phyloP scores from a whole-genome alignment of 306 rosid genomes.

The Pterocarpus santalinus region DNA sequence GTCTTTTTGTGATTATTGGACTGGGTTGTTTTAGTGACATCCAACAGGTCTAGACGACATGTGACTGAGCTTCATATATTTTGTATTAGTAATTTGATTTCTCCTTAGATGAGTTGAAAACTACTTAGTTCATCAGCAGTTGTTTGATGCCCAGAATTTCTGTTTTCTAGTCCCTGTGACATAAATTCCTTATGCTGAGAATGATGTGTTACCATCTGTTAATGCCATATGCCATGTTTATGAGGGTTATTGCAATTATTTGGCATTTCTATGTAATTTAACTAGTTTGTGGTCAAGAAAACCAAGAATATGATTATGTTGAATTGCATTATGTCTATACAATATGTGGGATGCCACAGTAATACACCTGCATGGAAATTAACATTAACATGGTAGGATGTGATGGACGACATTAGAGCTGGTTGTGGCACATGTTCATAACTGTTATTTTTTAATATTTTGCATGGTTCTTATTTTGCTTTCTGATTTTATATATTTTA shows the following conservation, averaged over 20 bases:
- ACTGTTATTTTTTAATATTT: slow-evolving; percentile 5
- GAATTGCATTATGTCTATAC: background rate
- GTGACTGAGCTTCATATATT: slow-evolving; percentile 1
- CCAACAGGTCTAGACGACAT: background rate
- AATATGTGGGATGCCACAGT: slow-evolving; percentile 17
- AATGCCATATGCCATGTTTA: slow-evolving; percentile 7
- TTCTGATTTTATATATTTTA: slow-evolving; percentile 28
- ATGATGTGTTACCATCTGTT: slow-evolving; percentile 30
- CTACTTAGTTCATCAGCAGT: background rate
- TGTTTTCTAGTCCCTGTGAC: slow-evolving; percentile 12
- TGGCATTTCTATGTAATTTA: background rate
- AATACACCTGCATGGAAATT: background rate
- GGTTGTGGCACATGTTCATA: slow-evolving; percentile 22
- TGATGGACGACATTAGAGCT: slow-evolving; percentile 6
- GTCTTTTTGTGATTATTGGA: slow-evolving; percentile 24
- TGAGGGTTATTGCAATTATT: slow-evolving; percentile 27
- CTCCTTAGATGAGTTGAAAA: slow-evolving; percentile 20
- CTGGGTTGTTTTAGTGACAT: slow-evolving; percentile 20
- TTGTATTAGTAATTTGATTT: slow-evolving; percentile 13
- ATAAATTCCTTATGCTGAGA: background rate
- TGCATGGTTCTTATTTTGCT: slow-evolving; percentile 9
- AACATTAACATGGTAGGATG: slow-evolving; percentile 12
- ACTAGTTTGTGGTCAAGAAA: slow-evolving; percentile 11
- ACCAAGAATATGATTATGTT: background rate
- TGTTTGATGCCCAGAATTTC: background rate